These are phyloP conservation scores for Meyerozyma sp. DNA, from an alignment of 1,139 yeast species.

Conservation along the genomic window DNA sequence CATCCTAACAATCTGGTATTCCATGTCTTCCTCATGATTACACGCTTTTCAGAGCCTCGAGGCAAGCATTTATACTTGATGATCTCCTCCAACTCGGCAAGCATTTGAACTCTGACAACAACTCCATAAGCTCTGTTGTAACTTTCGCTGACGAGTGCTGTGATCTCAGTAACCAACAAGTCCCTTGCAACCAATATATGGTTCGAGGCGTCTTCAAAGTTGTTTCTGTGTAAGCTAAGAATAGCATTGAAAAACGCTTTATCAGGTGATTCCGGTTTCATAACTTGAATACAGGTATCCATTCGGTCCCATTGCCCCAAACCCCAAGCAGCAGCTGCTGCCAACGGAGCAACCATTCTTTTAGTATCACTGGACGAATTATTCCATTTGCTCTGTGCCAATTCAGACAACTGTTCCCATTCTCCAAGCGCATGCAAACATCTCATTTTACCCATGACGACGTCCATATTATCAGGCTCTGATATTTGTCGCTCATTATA, in stretches of 20 bases:
- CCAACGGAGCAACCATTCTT: constrained; percentile 91
- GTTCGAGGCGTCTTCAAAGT: constrained; percentile 73
- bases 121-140: constrained; percentile 96
- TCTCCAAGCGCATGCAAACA: constrained; percentile 96
- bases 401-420: constrained; percentile 87
- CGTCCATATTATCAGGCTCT: constrained; percentile 62
- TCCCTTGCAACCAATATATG: constrained; percentile 86
- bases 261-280: constrained; percentile 91
- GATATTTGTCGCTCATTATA: constrained; percentile 66
- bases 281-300: constrained; percentile 84
- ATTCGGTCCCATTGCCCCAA: constrained; percentile 94
- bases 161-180: constrained; percentile 83
- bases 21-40: constrained; percentile 87
- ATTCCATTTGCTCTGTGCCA: constrained; percentile 85
- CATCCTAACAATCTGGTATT: constrained; percentile 87
- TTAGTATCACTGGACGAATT: constrained; percentile 66
- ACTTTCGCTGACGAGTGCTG: constrained; percentile 93
- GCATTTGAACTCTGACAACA: constrained; percentile 93
- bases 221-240: constrained; percentile 76
- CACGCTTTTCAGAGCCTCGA: constrained; percentile 72
- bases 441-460: constrained; percentile 96
- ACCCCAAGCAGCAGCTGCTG: constrained; percentile 99
- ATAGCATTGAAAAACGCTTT: constrained; percentile 92
- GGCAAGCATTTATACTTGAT: constrained; percentile 83
- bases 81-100: constrained; percentile 94